These are phyloP conservation scores for Ormosia emarginata DNA, from an alignment of 306 rosid species.

Conservation along the genomic window DNA sequence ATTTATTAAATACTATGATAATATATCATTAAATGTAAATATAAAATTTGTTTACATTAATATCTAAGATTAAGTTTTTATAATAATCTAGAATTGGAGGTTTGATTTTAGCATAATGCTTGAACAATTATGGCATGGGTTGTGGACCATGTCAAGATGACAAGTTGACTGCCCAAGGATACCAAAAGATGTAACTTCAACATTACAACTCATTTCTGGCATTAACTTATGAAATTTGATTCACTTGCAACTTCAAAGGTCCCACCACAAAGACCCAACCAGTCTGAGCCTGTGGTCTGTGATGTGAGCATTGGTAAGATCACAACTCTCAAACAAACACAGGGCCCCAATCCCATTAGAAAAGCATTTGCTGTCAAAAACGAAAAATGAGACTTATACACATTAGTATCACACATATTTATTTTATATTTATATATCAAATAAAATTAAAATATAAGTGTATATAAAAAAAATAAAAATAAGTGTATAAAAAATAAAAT, in stretches of 20 bases:
- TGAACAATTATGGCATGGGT: not conserved
- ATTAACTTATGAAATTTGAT: not conserved
- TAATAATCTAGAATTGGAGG: not conserved
- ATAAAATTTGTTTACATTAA: no score
- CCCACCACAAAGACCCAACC: not conserved
- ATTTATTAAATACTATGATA: no score
- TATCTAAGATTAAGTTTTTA: no score
- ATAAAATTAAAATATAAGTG: no score
- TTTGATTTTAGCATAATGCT: not conserved
- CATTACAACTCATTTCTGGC: not conserved
- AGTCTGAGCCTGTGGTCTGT: not conserved
- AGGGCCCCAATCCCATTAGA: not conserved
- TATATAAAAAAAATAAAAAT: no score
- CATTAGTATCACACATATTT: no score
- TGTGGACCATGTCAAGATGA: constrained; percentile 1
- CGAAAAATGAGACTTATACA: no score
- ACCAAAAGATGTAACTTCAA: not conserved
- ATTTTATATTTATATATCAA: no score
- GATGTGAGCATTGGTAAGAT: not conserved
- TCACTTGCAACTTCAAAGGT: not conserved
- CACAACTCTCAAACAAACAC: not conserved
- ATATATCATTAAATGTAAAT: no score
- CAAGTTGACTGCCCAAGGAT: not conserved
- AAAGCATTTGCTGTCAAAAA: not conserved
- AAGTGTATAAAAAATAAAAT: no score